Evolutionary conservation across 768 basidiomycete genomes (phyloP).

Genomic region (Leccinum broughii): DNA sequence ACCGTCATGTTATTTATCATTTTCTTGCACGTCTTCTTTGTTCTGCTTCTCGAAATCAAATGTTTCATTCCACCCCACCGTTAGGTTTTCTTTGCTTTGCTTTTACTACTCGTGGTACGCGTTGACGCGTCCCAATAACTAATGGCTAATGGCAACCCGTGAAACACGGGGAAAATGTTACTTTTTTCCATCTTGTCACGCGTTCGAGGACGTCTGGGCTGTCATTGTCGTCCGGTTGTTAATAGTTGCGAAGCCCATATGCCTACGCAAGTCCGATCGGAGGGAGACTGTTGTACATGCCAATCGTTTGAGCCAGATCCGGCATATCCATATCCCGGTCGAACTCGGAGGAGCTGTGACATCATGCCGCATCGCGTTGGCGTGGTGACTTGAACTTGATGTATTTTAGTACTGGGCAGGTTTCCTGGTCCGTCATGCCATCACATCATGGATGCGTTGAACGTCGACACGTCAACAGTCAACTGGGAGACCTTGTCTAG

Average conservation of each 20-base stretch:
- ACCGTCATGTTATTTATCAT: neutral
- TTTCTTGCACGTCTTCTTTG: constrained; percentile 12
- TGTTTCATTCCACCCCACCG: neutral
- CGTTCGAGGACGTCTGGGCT: neutral
- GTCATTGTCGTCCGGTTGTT: neutral
- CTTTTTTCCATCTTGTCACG: neutral
- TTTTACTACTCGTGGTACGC: neutral
- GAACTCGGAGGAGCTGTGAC: neutral
- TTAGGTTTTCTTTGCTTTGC: neutral
- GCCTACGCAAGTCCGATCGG: neutral
- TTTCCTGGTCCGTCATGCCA: neutral
- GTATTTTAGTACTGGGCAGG: neutral
- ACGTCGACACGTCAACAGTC: neutral
- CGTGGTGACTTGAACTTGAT: neutral
- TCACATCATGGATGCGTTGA: neutral
- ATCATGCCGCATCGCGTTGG: neutral
- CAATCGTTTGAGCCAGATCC: neutral
- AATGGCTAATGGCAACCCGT: constrained; percentile 1
- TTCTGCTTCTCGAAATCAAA: neutral
- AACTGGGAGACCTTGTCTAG: neutral
- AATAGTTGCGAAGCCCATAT: neutral
- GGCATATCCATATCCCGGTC: neutral
- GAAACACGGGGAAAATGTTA: constrained; percentile 1
- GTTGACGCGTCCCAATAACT: neutral
- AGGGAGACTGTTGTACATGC: neutral